phyloP scores from a whole-genome alignment of 139 green algal genomes.

The Chlamydomonas incerta region DNA sequence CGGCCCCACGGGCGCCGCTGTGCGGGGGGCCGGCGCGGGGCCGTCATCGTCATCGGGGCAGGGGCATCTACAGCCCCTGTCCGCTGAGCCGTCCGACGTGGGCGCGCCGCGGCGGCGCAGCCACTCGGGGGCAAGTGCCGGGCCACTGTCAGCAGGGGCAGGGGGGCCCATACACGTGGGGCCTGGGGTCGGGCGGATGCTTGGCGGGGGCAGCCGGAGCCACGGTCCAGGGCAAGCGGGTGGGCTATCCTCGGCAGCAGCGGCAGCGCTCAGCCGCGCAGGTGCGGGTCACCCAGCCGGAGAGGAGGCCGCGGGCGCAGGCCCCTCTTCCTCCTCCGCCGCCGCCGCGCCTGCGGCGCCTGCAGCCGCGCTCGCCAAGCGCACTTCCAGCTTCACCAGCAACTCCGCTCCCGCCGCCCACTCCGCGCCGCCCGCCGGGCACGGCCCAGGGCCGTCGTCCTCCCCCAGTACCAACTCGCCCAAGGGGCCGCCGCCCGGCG shows the following conservation, averaged over 20 bases:
- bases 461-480: too few species aligned
- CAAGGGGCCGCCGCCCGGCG: too few species aligned
- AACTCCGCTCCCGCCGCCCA: too few species aligned
- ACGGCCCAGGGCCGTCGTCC: too few species aligned
- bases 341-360: too few species aligned
- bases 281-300: not conserved
- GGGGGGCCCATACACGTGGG: not conserved
- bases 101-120: not conserved
- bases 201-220: not conserved
- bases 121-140: slow-evolving; percentile 15
- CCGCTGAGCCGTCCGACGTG: not conserved
- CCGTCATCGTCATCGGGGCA: not conserved
- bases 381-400: slow-evolving; percentile 6
- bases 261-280: not conserved
- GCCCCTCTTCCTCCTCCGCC: not conserved
- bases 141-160: not conserved
- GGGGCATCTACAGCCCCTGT: too few species aligned
- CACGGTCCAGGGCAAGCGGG: not conserved
- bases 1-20: not conserved
- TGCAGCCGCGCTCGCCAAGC: not conserved
- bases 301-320: not conserved
- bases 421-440: too few species aligned
- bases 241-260: not conserved
- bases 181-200: too few species aligned
- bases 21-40: not conserved